A percentile compares a stretch with the other conserved stretches of the same genome.
Evolutionary conservation across 2,329 filamentous ascomycete genomes (phyloP).

Genomic region (Akanthomyces lecanii): DNA sequence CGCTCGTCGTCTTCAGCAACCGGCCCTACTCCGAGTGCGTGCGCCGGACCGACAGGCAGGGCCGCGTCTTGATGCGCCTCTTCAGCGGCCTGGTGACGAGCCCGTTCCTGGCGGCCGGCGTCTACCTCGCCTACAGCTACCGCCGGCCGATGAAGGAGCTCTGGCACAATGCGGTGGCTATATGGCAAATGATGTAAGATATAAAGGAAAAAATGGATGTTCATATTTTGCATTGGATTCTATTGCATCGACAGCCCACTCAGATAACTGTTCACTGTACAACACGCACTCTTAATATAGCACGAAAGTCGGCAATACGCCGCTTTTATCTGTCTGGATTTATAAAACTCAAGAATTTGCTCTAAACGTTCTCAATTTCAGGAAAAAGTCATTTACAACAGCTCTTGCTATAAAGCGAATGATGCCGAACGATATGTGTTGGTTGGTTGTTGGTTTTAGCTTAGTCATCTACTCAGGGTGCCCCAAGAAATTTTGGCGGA

Average conservation of each 20-base stretch:
- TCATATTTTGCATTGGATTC: background rate
- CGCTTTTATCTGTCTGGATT: background rate
- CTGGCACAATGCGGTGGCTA: constrained; percentile 8
- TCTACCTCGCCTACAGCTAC: constrained; percentile 27
- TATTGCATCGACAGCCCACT: background rate
- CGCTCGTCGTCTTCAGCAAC: constrained; percentile 88
- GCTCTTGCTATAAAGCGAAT: background rate
- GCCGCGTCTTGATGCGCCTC: constrained; percentile 50
- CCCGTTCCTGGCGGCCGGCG: constrained; percentile 26
- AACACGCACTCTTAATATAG: background rate
- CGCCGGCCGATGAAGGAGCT: constrained; percentile 17
- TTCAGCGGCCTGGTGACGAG: constrained; percentile 36
- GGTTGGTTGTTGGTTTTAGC: background rate
- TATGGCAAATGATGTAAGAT: constrained; percentile 16
- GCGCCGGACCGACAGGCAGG: constrained; percentile 64
- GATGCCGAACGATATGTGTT: background rate
- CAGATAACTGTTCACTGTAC: constrained; percentile 2
- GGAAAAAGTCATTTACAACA: background rate
- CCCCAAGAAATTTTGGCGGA: constrained; percentile 14
- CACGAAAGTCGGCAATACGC: background rate
- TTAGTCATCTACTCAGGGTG: constrained; percentile 7
- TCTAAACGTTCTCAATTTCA: background rate
- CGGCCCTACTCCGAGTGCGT: constrained; percentile 84
- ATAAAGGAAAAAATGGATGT: background rate
- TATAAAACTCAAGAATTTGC: background rate